A percentile compares a stretch with the other conserved stretches of the same genome.
Evolutionary conservation across 108 stramenopile genomes (phyloP).

Genomic region (Nitzschia palea): DNA sequence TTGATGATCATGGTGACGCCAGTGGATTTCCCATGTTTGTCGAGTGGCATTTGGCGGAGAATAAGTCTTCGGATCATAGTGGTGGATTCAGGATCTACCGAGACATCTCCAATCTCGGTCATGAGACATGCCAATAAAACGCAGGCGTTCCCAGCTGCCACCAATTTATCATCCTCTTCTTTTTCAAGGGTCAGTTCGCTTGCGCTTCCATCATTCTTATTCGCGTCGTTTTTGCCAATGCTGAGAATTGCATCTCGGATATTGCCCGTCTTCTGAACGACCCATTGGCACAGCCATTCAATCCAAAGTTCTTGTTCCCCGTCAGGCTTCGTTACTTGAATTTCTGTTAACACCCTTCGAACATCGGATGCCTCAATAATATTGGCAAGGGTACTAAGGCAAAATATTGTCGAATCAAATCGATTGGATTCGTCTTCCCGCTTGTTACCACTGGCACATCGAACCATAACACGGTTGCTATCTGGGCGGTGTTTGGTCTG

Average conservation of each 20-base stretch:
- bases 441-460: neutral
- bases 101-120: conserved; percentile 18
- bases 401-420: conserved; percentile 68
- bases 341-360: conserved; percentile 20
- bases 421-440: conserved; percentile 29
- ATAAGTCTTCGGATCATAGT: conserved; percentile 44
- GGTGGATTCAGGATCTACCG: conserved; percentile 26
- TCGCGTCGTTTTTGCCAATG: conserved; percentile 34
- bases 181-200: conserved; percentile 31
- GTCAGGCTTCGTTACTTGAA: conserved; percentile 1
- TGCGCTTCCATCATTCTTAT: neutral
- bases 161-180: conserved; percentile 67
- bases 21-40: conserved; percentile 34
- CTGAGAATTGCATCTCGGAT: conserved; percentile 63
- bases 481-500: neutral
- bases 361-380: conserved; percentile 53
- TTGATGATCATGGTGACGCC: conserved; percentile 67
- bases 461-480: neutral
- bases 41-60: conserved; percentile 50
- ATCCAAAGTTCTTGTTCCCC: conserved; percentile 30
- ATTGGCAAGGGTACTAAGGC: conserved; percentile 80
- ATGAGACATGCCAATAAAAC: conserved; percentile 78
- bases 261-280: conserved; percentile 54
- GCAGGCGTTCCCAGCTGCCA: conserved; percentile 82
- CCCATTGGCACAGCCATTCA: conserved; percentile 64